phyloP scores from a whole-genome alignment of 306 rosid species.

The Ziziphus jujuba region DNA sequence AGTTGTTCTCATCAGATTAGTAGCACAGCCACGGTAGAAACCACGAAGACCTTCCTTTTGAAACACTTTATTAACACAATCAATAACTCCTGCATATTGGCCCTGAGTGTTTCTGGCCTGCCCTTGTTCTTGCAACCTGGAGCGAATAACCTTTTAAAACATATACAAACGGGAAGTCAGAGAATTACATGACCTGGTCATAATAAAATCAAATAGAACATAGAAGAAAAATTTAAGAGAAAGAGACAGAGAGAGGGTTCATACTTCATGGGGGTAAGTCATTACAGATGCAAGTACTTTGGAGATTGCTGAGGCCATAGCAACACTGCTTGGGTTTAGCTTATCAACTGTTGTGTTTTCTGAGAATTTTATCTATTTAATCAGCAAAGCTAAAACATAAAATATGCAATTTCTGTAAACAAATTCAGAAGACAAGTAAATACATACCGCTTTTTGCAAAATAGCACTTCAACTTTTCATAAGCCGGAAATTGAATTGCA shows the following conservation, averaged over 20 bases:
- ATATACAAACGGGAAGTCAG: conserved; percentile 3
- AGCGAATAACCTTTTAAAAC: conserved; percentile 63
- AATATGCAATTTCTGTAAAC: not conserved
- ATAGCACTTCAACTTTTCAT: conserved; percentile 72
- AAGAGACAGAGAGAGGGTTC: conserved; percentile 9
- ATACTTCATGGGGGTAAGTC: conserved; percentile 94
- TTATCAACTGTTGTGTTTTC: conserved; percentile 75
- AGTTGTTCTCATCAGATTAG: conserved; percentile 83
- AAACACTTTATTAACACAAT: conserved; percentile 78
- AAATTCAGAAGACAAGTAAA: conserved; percentile 16
- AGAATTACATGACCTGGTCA: not conserved
- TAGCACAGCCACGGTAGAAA: conserved; percentile 87
- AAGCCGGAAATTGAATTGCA: conserved; percentile 92
- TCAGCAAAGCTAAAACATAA: conserved; percentile 14
- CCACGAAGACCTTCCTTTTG: conserved; percentile 82
- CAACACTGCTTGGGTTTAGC: conserved; percentile 63
- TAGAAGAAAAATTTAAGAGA: not conserved
- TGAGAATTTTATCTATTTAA: conserved; percentile 35
- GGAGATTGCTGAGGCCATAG: conserved; percentile 76
- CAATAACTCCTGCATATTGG: conserved; percentile 68
- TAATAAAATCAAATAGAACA: not conserved
- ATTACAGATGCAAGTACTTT: conserved; percentile 75
- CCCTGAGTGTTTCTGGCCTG: conserved; percentile 49
- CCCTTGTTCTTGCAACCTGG: conserved; percentile 97
- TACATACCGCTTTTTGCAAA: conserved; percentile 69